Conservation (phyloP, 129 eudicot species). For the Pulicaria dysenterica region DNA sequence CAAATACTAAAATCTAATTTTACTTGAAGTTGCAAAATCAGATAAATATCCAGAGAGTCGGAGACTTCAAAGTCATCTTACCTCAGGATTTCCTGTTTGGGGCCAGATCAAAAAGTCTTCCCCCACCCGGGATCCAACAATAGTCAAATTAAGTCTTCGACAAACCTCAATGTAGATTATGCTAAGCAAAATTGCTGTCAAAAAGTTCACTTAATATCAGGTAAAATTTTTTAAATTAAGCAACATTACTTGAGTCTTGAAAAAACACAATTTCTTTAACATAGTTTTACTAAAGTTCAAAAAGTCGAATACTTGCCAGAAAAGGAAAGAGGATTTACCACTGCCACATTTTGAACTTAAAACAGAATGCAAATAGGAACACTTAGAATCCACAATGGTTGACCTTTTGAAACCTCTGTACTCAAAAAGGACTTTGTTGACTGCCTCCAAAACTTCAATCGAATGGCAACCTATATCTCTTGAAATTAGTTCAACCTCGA, state of each 20-base stretch:
- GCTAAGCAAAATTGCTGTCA: constrained; percentile 78
- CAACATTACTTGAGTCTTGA: not conserved
- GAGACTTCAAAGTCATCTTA: constrained; percentile 21
- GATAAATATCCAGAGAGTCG: not conserved
- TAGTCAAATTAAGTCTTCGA: constrained; percentile 43
- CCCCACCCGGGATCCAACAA: constrained; percentile 84
- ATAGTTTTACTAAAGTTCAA: not conserved
- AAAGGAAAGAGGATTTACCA: constrained; percentile 39
- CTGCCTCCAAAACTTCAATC: constrained; percentile 77
- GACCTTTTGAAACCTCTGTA: constrained; percentile 63
- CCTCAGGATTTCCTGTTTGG: constrained; percentile 71
- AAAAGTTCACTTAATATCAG: constrained; percentile 21
- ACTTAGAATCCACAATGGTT: constrained; percentile 63
- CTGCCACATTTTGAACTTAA: constrained; percentile 65
- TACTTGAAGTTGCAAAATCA: too few species aligned
- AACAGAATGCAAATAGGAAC: constrained; percentile 71
- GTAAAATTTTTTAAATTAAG: not conserved
- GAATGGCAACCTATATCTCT: constrained; percentile 82
- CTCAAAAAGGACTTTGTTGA: constrained; percentile 68
- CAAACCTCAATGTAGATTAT: constrained; percentile 78
- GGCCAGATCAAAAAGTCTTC: constrained; percentile 88
- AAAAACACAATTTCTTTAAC: not conserved
- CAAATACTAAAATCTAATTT: constrained; percentile 5
- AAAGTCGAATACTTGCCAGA: not conserved
- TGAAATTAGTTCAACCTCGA: constrained; percentile 64